Percentiles rank a stretch among this genome's conserved stretches.
phyloP scores from a whole-genome alignment of 371 early-diverging fungal species.

The Rhizopus sp. region DNA sequence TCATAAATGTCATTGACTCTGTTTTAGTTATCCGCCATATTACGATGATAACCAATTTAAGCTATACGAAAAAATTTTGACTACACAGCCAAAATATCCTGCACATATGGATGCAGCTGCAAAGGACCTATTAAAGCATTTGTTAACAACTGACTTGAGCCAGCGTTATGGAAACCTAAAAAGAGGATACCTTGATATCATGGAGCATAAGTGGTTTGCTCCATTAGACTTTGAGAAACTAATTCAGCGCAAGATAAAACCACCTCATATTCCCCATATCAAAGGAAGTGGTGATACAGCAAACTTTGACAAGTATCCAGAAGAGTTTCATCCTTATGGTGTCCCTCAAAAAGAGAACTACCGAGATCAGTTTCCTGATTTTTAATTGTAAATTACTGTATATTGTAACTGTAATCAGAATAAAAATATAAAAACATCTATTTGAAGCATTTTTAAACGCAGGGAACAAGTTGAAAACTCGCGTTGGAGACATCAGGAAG shows the following conservation, averaged over 20 bases:
- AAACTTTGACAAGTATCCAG: slow-evolving; percentile 90
- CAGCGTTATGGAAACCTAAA: slow-evolving; percentile 91
- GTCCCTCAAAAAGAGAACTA: slow-evolving; percentile 23
- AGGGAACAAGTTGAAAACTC: too few species aligned
- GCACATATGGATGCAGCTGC: slow-evolving; percentile 85
- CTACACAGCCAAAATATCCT: slow-evolving; percentile 87
- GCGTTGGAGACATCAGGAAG: too few species aligned
- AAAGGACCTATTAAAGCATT: slow-evolving; percentile 88
- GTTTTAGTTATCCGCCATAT: slow-evolving; percentile 78
- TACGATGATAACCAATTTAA: slow-evolving; percentile 90
- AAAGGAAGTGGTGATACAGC: slow-evolving; percentile 85
- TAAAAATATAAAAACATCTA: too few species aligned
- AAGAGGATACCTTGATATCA: slow-evolving; percentile 81
- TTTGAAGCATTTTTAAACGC: too few species aligned
- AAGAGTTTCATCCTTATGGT: slow-evolving; percentile 43
- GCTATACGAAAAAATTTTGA: slow-evolving; percentile 93
- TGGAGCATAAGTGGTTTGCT: slow-evolving; percentile 85
- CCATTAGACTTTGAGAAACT: slow-evolving; percentile 77
- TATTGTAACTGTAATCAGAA: too few species aligned
- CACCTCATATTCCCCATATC: slow-evolving; percentile 85
- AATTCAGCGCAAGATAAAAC: slow-evolving; percentile 53
- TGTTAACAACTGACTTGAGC: slow-evolving; percentile 85
- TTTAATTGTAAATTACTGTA: slow-evolving; percentile 9
- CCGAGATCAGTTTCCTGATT: slow-evolving; percentile 31
- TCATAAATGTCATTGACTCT: neutral